These are phyloP conservation scores for Opeltia flavorubescens DNA, from an alignment of 495 filamentous ascomycete species.

Conservation along the genomic window DNA sequence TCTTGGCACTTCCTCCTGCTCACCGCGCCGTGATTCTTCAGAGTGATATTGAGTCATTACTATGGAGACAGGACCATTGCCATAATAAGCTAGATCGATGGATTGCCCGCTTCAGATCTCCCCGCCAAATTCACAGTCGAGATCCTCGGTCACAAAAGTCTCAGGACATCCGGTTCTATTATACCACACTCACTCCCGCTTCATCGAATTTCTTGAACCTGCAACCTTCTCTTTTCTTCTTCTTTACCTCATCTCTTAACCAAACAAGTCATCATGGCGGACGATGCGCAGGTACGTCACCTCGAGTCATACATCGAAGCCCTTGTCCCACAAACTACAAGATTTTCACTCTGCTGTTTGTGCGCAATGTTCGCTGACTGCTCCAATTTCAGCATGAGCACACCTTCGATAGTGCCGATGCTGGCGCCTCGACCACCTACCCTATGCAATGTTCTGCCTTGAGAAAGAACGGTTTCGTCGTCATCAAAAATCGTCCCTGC, in stretches of 20 bases:
- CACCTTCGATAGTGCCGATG: slow-evolving; percentile 82
- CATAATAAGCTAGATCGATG: too few species aligned
- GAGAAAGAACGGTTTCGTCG: slow-evolving; percentile 96
- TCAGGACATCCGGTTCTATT: neutral
- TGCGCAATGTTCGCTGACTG: slow-evolving; percentile 10
- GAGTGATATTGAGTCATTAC: too few species aligned
- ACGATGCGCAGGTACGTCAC: slow-evolving; percentile 30
- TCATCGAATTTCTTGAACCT: neutral
- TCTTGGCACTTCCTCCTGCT: too few species aligned
- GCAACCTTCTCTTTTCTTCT: slow-evolving; percentile 10
- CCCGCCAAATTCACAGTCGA: neutral
- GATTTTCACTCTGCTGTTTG: slow-evolving; percentile 6
- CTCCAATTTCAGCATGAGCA: slow-evolving; percentile 55
- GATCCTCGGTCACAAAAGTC: neutral
- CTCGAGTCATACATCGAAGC: slow-evolving; percentile 11
- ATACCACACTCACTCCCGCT: neutral
- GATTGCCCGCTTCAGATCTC: neutral
- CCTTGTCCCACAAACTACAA: slow-evolving; percentile 20
- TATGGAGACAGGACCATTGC: too few species aligned
- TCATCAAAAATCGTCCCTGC: slow-evolving; percentile 96
- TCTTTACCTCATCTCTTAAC: slow-evolving; percentile 20
- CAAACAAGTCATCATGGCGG: slow-evolving; percentile 38
- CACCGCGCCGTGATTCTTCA: too few species aligned
- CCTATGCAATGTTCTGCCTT: slow-evolving; percentile 99
- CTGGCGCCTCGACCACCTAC: slow-evolving; percentile 84